Evolutionary conservation across 805 yeast genomes (phyloP).

Genomic region (Kodamaea neixiangensis): DNA sequence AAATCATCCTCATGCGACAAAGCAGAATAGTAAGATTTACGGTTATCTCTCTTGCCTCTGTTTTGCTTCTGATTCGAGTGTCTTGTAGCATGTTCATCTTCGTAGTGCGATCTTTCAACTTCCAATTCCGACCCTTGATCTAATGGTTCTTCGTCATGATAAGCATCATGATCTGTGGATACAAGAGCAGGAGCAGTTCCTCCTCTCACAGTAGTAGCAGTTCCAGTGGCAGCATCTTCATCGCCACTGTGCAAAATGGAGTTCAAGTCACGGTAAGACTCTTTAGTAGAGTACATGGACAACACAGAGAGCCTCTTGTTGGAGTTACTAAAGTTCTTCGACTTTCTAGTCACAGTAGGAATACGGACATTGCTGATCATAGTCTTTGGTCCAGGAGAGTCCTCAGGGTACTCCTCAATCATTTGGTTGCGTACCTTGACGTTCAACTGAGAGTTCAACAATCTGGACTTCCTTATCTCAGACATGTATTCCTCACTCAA

Average conservation of each 20-base stretch:
- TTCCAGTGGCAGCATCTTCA: conserved; percentile 14
- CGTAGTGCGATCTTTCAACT: conserved; percentile 23
- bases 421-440: conserved; percentile 10
- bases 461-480: conserved; percentile 46
- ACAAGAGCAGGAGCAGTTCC: conserved; percentile 1
- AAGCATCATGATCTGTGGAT: conserved; percentile 8
- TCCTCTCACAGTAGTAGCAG: conserved; percentile 2
- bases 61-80: background rate
- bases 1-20: conserved; percentile 25
- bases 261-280: conserved; percentile 61
- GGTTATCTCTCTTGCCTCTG: conserved; percentile 19
- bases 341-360: conserved; percentile 71
- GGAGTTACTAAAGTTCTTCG: conserved; percentile 59
- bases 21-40: conserved; percentile 29
- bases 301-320: conserved; percentile 72
- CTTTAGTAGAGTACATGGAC: conserved; percentile 68
- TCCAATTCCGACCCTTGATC: conserved; percentile 42
- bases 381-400: conserved; percentile 43
- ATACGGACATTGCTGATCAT: conserved; percentile 62
- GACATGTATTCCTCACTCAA: conserved; percentile 46
- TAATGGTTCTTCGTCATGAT: conserved; percentile 32
- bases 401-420: conserved; percentile 8
- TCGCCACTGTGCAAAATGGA: conserved; percentile 29
- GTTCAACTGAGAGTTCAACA: conserved; percentile 45
- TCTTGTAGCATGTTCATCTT: conserved; percentile 8